Percentiles rank a stretch among this genome's conserved stretches.
Conservation (phyloP, 805 yeast species). For the Kregervanrija pseudodelftensis region DNA sequence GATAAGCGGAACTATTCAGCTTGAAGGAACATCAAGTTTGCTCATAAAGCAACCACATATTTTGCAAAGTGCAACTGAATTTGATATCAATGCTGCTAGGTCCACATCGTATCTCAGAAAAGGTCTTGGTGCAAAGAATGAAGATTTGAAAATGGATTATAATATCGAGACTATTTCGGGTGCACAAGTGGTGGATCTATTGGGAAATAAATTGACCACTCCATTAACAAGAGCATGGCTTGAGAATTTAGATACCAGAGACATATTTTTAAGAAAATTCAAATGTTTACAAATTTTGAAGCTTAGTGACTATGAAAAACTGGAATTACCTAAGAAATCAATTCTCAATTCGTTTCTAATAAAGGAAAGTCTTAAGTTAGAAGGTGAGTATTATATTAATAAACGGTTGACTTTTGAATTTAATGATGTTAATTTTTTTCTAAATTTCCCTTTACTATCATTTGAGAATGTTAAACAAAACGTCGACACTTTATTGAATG, state of each 20-base stretch:
- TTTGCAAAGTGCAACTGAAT: background rate
- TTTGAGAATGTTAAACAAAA: background rate
- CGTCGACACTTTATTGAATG: constrained; percentile 2
- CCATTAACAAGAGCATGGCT: background rate
- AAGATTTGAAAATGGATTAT: too few relatives aligned
- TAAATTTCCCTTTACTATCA: constrained; percentile 8
- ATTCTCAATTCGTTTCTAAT: constrained; percentile 13
- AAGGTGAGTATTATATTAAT: constrained; percentile 11
- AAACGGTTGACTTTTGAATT: constrained; percentile 15
- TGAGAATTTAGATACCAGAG: background rate
- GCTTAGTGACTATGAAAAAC: too few relatives aligned
- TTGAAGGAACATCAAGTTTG: constrained; percentile 13
- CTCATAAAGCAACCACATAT: background rate
- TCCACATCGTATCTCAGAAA: background rate
- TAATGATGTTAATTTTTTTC: constrained; percentile 1
- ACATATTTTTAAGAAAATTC: background rate
- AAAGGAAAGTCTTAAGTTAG: constrained; percentile 10
- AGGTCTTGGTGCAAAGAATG: background rate
- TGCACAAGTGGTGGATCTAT: background rate
- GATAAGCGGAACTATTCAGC: constrained; percentile 22
- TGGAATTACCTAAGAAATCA: constrained; percentile 5
- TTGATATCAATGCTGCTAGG: constrained; percentile 6
- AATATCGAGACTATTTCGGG: too few relatives aligned
- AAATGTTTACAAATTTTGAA: too few relatives aligned
- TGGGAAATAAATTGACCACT: background rate